Percentiles rank a stretch among this genome's conserved stretches.
These are phyloP conservation scores for Phaeosphaeriaceae sp. DNA, from an alignment of 2,329 filamentous ascomycete species.

Conservation along the genomic window DNA sequence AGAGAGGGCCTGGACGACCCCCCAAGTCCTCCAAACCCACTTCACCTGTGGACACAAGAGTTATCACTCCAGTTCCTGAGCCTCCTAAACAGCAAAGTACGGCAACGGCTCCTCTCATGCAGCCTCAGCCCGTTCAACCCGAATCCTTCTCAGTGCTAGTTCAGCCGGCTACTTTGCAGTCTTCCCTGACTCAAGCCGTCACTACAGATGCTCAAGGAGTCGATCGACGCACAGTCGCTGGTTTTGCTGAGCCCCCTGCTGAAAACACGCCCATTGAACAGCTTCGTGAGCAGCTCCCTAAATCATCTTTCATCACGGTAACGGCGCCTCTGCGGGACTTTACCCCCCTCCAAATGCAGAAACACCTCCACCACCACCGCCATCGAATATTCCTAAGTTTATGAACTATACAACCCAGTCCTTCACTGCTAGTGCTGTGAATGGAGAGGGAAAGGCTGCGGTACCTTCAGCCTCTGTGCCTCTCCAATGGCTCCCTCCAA, in stretches of 20 bases:
- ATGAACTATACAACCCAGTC: conserved; percentile 38
- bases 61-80: conserved; percentile 48
- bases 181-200: neutral
- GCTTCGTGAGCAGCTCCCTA: conserved; percentile 44
- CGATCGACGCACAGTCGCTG: conserved; percentile 25
- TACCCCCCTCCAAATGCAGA: conserved; percentile 43
- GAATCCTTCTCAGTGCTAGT: conserved; percentile 13
- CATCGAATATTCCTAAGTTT: conserved; percentile 39
- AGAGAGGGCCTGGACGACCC: conserved; percentile 33
- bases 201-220: neutral
- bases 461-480: conserved; percentile 23
- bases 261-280: conserved; percentile 45
- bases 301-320: conserved; percentile 37
- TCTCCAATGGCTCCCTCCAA: conserved; percentile 43
- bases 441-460: neutral
- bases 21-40: conserved; percentile 32
- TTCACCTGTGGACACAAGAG: conserved; percentile 43
- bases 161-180: neutral
- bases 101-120: conserved; percentile 29
- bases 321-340: conserved; percentile 25
- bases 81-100: conserved; percentile 28
- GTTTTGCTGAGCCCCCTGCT: conserved; percentile 35
- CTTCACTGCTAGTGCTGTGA: conserved; percentile 14
- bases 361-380: conserved; percentile 47
- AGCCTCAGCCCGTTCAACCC: conserved; percentile 36